Evolutionary conservation across 2,329 filamentous ascomycete genomes (phyloP), one percentile per base, ranked within the genome.

Genomic region (Trichoderma aggressivum): DNA sequence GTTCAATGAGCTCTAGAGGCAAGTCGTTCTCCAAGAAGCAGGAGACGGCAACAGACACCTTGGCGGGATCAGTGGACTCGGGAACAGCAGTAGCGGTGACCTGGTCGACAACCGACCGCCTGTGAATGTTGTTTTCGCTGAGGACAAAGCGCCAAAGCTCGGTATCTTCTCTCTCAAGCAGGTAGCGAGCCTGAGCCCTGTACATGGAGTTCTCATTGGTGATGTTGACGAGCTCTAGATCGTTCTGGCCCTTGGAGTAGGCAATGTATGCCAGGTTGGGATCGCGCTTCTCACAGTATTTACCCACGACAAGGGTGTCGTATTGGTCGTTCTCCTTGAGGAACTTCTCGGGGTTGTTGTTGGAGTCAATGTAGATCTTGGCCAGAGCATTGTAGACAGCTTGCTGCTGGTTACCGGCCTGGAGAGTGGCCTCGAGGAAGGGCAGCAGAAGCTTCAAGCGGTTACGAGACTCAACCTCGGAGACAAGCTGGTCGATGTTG

Each of bases 151-250:
- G 87, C 97, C 97, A 99, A 61, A 99, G 90, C 81, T 99, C 96
- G 3, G 86, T 81, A 78, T 99, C 96, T 47, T 93, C 92, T 75
- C 96, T 91, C 78, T 98, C 94, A 66, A 99, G 86, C 28, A 99
- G 87, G 82, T 99, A 99, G 47, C 96, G 92, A 71, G 94, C 95
- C 82, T 99, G 96, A n/a, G 93, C 93, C 77, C 94, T 92, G 88
- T 97, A 99, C 96, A 99, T 99, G n/a, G 93, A 91, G 84, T 99
- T 99, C 83, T 99, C 97, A 77, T 98, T 99, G 78, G 96, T 98
- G 79, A 99, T 95, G 81, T 92, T 96, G 82, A 99, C 95, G 70
- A 99, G 88, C 83, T 99, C 97, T 36, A 99, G 84, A 78, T 99
- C 96, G 75, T 99, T 99, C 82, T 98, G 93, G 24, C 96, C 96